Base-by-base conservation (phyloP, 2,329 filamentous ascomycete species). In the Ascochyta koolunga region DNA sequence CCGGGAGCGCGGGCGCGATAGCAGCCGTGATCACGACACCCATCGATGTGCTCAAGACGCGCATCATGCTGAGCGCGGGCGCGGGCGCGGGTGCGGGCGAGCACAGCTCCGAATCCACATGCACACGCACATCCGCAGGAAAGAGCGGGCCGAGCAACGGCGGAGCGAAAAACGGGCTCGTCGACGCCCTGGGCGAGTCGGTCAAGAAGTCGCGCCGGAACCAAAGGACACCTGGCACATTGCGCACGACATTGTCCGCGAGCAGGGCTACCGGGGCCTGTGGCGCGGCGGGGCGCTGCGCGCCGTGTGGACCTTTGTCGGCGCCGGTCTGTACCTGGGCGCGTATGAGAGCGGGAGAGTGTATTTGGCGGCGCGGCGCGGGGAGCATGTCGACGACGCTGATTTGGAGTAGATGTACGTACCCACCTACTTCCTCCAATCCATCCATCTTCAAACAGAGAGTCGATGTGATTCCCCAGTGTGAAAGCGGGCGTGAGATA, bases 11-110 rank as follows among this genome's bases (percentile, higher is more conserved):
- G 0, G 92, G 92, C 0, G 85, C 86, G 5, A 73, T 93, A 8
- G 88, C 91, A 0, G 89, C 92, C 0, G 83, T 90, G 9, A 72
- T 95, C n/a, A 96, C 92, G 1, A 96, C 92, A 44, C 93, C 93
- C 0, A 86, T 92, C 50, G 93, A 96, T 73, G 91, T 96, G 9
- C 84, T 96, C 21, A 96, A 96, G 79, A 96, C 92, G 60, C 79
- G 90, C 43, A 89, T 96, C 76, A 96, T 96, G 92, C 79, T 96
- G 22, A 81, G 83, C 19, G 73, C 75, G 10, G 69, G 50, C 0
- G 4, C 27, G 27, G 27, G 69, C 22, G 5, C 22, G 22, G 3
- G 1, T n/a, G n/a, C n/a, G 29, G 37, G 38, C 3, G 45, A 24
- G 4, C 8, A 16, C 4, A 8, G 37, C 21, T 29, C 38, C 24